phyloP scores from a whole-genome alignment of 2,329 filamentous ascomycete genomes.

The Diaporthe helianthi region DNA sequence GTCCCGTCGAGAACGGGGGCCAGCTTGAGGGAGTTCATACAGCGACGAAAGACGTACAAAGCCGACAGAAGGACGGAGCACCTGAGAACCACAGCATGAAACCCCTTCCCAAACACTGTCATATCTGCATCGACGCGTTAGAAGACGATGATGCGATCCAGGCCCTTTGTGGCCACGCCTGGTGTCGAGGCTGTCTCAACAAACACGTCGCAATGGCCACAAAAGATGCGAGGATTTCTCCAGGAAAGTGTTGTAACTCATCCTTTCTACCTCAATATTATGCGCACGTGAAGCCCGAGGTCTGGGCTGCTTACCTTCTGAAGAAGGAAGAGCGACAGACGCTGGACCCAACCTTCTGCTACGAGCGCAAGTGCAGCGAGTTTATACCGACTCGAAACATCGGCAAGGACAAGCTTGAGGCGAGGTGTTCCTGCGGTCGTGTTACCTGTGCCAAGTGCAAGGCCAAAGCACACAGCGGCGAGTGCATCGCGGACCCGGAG shows the following conservation, averaged over 20 bases:
- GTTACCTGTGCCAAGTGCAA: constrained; percentile 62
- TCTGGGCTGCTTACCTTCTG: constrained; percentile 47
- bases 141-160: not conserved
- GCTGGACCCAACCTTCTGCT: constrained; percentile 59
- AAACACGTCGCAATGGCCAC: not conserved
- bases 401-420: constrained; percentile 43
- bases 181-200: not conserved
- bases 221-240: not conserved
- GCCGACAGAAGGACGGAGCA: no score
- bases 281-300: constrained; percentile 45
- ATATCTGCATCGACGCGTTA: not conserved
- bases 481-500: constrained; percentile 54
- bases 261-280: not conserved
- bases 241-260: constrained; percentile 4
- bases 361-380: constrained; percentile 48
- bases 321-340: constrained; percentile 59
- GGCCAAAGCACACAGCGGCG: constrained; percentile 48
- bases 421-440: constrained; percentile 51
- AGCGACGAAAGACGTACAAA: no score
- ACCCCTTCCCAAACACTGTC: not conserved
- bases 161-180: not conserved
- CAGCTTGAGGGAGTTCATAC: no score
- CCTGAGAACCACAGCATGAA: no score
- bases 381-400: constrained; percentile 53
- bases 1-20: no score